Percentiles rank a stretch among this genome's conserved stretches.
Evolutionary conservation across 192 early-diverging fungal species (phyloP).

Genomic region (Dissophora ornata): DNA sequence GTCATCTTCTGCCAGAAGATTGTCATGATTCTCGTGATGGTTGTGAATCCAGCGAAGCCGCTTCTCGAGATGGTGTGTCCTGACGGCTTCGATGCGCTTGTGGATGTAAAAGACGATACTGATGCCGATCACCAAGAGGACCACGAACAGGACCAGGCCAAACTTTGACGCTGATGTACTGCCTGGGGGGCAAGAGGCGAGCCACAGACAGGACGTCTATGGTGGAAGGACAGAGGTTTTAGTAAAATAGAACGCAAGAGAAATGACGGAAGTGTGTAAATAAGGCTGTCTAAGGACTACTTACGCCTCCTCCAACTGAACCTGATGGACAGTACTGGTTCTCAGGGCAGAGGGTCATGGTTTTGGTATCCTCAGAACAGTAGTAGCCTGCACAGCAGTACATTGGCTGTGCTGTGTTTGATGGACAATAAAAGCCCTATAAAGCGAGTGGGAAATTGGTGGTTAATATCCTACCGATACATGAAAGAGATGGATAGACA

Average conservation of each 20-base stretch:
- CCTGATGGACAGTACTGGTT: conserved; percentile 67
- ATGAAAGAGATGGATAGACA: too few species aligned
- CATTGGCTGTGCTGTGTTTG: conserved; percentile 64
- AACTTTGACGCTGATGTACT: conserved; percentile 46
- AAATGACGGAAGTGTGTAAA: too few species aligned
- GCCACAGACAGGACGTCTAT: conserved; percentile 36
- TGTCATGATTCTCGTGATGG: conserved; percentile 37
- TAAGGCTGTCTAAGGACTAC: too few species aligned
- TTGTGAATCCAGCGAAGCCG: conserved; percentile 45
- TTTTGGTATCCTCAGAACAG: conserved; percentile 60
- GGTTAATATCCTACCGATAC: too few species aligned
- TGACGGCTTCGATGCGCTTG: conserved; percentile 11
- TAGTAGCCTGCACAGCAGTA: conserved; percentile 71
- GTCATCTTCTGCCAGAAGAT: conserved; percentile 21
- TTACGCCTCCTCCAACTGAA: conserved; percentile 48
- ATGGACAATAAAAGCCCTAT: conserved; percentile 64
- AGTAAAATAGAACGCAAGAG: too few species aligned
- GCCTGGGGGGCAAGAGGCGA: conserved; percentile 50
- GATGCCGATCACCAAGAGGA: conserved; percentile 31
- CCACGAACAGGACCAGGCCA: conserved; percentile 28
- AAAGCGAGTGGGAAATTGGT: background rate
- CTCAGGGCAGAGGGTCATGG: conserved; percentile 60
- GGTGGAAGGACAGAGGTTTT: too few species aligned
- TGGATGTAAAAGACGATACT: conserved; percentile 49
- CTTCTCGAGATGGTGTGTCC: conserved; percentile 47